Percentiles rank a stretch among this genome's conserved stretches.
phyloP scores from a whole-genome alignment of 2,329 filamentous ascomycete genomes.

The Trichoderma guizhouense region DNA sequence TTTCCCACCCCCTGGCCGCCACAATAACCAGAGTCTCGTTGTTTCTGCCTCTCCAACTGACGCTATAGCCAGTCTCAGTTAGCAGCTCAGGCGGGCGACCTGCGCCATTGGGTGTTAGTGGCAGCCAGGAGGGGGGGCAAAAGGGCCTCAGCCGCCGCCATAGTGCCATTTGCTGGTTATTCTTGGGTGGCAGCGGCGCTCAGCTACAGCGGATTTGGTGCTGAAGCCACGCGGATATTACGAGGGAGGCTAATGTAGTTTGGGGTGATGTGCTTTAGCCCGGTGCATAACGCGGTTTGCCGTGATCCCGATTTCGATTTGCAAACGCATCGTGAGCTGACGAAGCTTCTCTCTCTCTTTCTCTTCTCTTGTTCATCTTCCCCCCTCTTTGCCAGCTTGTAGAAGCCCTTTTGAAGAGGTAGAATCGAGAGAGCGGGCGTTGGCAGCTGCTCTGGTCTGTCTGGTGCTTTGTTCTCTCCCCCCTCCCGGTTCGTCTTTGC shows the following conservation, averaged over 20 bases:
- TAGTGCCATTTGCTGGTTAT: background rate
- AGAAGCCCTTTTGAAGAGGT: background rate
- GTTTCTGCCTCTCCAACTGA: background rate
- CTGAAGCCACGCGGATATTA: constrained; percentile 4
- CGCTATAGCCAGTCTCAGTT: constrained; percentile 13
- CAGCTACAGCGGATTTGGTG: background rate
- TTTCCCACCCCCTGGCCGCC: constrained; percentile 10
- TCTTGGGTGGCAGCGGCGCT: background rate
- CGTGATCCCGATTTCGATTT: constrained; percentile 8
- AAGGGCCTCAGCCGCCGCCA: constrained; percentile 12
- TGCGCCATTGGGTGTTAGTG: constrained; percentile 13
- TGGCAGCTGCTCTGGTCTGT: background rate
- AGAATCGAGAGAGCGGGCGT: background rate
- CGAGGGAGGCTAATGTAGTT: constrained; percentile 6
- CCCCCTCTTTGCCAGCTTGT: background rate
- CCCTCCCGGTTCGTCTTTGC: background rate
- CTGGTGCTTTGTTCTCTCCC: background rate
- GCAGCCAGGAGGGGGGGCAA: background rate
- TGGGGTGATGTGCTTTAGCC: background rate
- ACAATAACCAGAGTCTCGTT: background rate
- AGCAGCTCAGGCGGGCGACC: constrained; percentile 4
- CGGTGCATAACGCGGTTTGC: background rate
- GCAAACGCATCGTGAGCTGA: constrained; percentile 2
- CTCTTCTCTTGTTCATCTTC: background rate
- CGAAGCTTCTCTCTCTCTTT: background rate